Evolutionary conservation across 2,329 filamentous ascomycete species (phyloP).

Genomic region (Monosporascus sp.): DNA sequence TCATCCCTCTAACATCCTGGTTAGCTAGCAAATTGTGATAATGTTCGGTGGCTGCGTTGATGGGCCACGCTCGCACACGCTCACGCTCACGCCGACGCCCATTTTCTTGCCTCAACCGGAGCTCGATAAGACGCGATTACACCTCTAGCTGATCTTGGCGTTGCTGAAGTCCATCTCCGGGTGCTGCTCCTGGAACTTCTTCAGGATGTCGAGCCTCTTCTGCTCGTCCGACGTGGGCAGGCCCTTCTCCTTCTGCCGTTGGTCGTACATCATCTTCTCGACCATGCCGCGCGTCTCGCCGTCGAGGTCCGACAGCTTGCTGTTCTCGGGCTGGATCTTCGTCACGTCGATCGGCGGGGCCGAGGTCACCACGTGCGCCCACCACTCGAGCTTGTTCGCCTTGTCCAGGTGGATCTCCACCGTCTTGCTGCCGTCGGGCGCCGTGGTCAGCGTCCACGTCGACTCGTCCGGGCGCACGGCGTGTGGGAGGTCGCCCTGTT

Average conservation of each 20-base stretch:
- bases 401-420: slow-evolving; percentile 90
- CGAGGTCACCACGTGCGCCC: slow-evolving; percentile 81
- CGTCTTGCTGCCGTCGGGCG: slow-evolving; percentile 60
- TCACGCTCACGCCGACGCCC: too few species aligned
- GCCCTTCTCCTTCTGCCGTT: slow-evolving; percentile 91
- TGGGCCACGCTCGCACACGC: too few species aligned
- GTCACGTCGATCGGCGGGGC: slow-evolving; percentile 91
- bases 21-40: too few species aligned
- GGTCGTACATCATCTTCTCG: slow-evolving; percentile 99
- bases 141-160: slow-evolving; percentile 54
- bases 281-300: slow-evolving; percentile 95
- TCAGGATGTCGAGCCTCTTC: slow-evolving; percentile 88
- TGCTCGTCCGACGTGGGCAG: slow-evolving; percentile 88
- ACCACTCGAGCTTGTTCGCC: slow-evolving; percentile 96
- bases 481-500: slow-evolving; percentile 78
- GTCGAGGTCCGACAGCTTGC: slow-evolving; percentile 85
- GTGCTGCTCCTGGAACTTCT: slow-evolving; percentile 82
- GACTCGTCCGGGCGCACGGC: slow-evolving; percentile 77
- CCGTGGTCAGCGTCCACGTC: slow-evolving; percentile 83
- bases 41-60: too few species aligned
- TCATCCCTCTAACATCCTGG: too few species aligned
- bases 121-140: too few species aligned
- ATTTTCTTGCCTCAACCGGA: neutral
- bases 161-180: slow-evolving; percentile 70
- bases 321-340: slow-evolving; percentile 91